Base-by-base conservation (phyloP, 2,329 filamentous ascomycete species). In the Hymenoscyphus fructigenus region DNA sequence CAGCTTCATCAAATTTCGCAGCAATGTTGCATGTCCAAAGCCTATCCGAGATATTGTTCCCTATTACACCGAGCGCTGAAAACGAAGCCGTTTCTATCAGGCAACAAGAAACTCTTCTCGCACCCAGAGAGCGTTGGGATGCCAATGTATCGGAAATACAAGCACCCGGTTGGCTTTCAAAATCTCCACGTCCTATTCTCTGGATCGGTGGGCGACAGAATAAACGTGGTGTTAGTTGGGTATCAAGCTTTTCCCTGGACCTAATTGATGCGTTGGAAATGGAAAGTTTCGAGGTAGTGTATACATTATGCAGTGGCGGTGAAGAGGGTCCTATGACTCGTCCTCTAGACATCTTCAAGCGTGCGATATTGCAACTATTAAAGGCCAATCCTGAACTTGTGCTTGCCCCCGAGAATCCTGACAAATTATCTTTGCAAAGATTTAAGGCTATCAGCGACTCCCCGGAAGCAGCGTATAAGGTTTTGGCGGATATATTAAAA, bases 51-150 rank as follows among this genome's bases (percentile, higher is more conserved):
- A 53, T 53, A 20, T 28, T 53, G 17, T 23, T 53, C 14, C 47
- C 47, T 7, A 53, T 10, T 15, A 3, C 47, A 23, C 47, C 47
- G 3, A 28, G 26, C n/a, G 12, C 6, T 23, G 47, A 53, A 28
- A 20, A 5, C 26, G 47, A 53, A n/a, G 36, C 9, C 2, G 14
- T 38, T 36, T 26, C 17, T n/a, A 59, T 59, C 9, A n/a, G 57
- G 12, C 29, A 59, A 26, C 32, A 59, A 41, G 57, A 59, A 26
- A 59, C 28, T n/a, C 23, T 38, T 12, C 57, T 59, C 15, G 28
- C 57, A 32, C 57, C 57, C 17, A 59, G 32, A 41, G 57, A 59
- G 34, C 57, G 14, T 26, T 59, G 57, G 57, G 28, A 57, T n/a
- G 32, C 26, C 56, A 57, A 57, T 17, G 47, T 53, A 23, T 53